Percentiles rank a stretch among this genome's conserved stretches.
phyloP scores from a whole-genome alignment of 371 early-diverging fungal species.

The Nematocida parisii region DNA sequence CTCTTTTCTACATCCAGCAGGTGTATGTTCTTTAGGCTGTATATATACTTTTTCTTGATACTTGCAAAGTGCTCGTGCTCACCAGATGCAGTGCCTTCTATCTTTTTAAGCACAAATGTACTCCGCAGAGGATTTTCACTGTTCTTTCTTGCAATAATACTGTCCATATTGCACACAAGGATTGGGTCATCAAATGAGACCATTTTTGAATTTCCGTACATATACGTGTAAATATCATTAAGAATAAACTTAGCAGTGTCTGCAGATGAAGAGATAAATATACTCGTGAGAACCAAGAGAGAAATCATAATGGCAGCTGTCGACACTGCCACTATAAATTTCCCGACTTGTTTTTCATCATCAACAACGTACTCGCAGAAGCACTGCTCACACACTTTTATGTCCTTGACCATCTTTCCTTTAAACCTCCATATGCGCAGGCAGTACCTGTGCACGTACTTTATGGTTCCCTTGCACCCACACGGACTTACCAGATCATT shows the following conservation, averaged over 20 bases:
- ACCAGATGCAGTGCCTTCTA: neutral
- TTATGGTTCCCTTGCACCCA: conserved; percentile 69
- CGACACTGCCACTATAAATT: conserved; percentile 15
- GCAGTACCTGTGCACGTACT: conserved; percentile 69
- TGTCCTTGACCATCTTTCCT: conserved; percentile 62
- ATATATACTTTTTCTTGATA: conserved; percentile 37
- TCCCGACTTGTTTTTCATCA: conserved; percentile 59
- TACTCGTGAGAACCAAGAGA: conserved; percentile 43
- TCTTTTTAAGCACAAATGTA: conserved; percentile 1
- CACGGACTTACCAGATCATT: conserved; percentile 70
- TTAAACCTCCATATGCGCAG: conserved; percentile 69
- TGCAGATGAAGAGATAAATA: conserved; percentile 47
- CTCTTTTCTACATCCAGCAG: conserved; percentile 12
- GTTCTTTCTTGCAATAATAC: conserved; percentile 4
- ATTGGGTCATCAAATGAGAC: conserved; percentile 7
- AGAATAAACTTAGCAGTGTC: conserved; percentile 48
- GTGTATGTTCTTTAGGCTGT: conserved; percentile 17
- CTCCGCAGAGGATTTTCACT: conserved; percentile 1
- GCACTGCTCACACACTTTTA: conserved; percentile 70
- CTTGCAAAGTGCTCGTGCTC: conserved; percentile 6
- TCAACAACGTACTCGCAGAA: conserved; percentile 62
- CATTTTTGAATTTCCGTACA: conserved; percentile 23
- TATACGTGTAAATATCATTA: conserved; percentile 33
- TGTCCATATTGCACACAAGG: conserved; percentile 42
- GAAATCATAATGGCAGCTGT: conserved; percentile 53